phyloP scores from a whole-genome alignment of 768 basidiomycete genomes.

The Psilocybe subaeruginosa region DNA sequence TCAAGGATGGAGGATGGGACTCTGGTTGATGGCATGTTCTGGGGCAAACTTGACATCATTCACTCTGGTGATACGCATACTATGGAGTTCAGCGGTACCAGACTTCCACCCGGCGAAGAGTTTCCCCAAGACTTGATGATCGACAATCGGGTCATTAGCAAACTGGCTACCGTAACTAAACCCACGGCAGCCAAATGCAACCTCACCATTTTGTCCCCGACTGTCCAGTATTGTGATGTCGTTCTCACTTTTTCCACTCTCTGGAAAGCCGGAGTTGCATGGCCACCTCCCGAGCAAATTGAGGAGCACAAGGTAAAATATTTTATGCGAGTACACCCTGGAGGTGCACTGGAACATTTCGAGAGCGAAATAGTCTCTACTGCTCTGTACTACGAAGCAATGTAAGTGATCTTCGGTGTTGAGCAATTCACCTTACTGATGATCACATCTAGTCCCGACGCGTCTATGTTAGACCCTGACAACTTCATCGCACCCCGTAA shows the following conservation, averaged over 20 bases:
- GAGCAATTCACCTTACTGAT: neutral
- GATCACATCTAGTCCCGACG: slow-evolving; percentile 63
- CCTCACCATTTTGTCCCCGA: slow-evolving; percentile 72
- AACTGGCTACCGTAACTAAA: slow-evolving; percentile 74
- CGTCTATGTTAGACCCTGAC: slow-evolving; percentile 72
- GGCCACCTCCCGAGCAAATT: slow-evolving; percentile 75
- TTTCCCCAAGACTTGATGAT: slow-evolving; percentile 71
- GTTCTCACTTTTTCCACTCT: slow-evolving; percentile 68
- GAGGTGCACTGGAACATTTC: slow-evolving; percentile 86
- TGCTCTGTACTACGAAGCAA: slow-evolving; percentile 83
- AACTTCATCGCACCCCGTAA: slow-evolving; percentile 83
- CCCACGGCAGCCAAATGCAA: slow-evolving; percentile 78
- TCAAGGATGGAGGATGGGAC: slow-evolving; percentile 91
- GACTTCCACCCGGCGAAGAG: slow-evolving; percentile 63
- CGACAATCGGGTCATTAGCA: slow-evolving; percentile 77
- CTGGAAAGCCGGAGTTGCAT: slow-evolving; percentile 77
- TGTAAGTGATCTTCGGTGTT: slow-evolving; percentile 48
- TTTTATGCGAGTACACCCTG: slow-evolving; percentile 81
- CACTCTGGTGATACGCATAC: slow-evolving; percentile 77
- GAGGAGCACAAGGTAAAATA: slow-evolving; percentile 79
- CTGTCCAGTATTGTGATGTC: slow-evolving; percentile 81
- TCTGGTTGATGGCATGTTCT: slow-evolving; percentile 82
- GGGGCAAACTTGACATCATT: slow-evolving; percentile 85
- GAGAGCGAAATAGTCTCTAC: slow-evolving; percentile 81
- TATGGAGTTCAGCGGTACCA: slow-evolving; percentile 84